Conservation (phyloP, 495 filamentous ascomycete genomes). For the Aspergillus taichungensis region DNA sequence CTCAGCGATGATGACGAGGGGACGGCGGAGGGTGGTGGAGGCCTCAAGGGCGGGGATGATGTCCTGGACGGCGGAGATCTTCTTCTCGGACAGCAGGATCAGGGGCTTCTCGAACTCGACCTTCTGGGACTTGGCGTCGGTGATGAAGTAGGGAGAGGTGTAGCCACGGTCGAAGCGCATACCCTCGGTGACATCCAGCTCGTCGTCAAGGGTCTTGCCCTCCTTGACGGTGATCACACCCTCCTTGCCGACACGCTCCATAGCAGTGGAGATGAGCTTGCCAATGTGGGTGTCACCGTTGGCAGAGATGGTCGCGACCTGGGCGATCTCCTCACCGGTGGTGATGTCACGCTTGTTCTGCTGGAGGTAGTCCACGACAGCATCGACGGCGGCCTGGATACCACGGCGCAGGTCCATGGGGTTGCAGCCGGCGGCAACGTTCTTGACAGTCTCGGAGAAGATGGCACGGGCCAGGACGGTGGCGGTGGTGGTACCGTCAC, state of each 20-base stretch:
- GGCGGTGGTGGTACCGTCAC: slow-evolving; percentile 96
- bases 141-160: slow-evolving; percentile 99
- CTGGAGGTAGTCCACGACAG: slow-evolving; percentile 87
- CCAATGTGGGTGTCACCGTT: slow-evolving; percentile 97
- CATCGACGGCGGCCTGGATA: slow-evolving; percentile 91
- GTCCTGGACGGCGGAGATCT: slow-evolving; percentile 97
- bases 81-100: slow-evolving; percentile 98
- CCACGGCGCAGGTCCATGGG: slow-evolving; percentile 97
- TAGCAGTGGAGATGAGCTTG: slow-evolving; percentile 89
- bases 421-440: slow-evolving; percentile 98
- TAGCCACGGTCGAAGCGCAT: slow-evolving; percentile 99
- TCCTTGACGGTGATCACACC: slow-evolving; percentile 99
- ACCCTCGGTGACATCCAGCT: slow-evolving; percentile 97
- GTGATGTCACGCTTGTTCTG: slow-evolving; percentile 95
- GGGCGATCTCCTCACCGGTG: slow-evolving; percentile 91
- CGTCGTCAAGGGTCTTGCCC: slow-evolving; percentile 96
- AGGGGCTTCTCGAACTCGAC: slow-evolving; percentile 99
- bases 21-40: slow-evolving; percentile 89
- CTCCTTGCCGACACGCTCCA: slow-evolving; percentile 99
- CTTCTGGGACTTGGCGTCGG: slow-evolving; percentile 95
- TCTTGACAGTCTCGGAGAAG: slow-evolving; percentile 99
- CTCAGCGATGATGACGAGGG: slow-evolving; percentile 96
- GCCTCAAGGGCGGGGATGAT: slow-evolving; percentile 96
- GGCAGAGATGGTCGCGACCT: slow-evolving; percentile 95
- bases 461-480: slow-evolving; percentile 96